phyloP scores from a whole-genome alignment of 768 basidiomycete genomes.

The Russula sp. region DNA sequence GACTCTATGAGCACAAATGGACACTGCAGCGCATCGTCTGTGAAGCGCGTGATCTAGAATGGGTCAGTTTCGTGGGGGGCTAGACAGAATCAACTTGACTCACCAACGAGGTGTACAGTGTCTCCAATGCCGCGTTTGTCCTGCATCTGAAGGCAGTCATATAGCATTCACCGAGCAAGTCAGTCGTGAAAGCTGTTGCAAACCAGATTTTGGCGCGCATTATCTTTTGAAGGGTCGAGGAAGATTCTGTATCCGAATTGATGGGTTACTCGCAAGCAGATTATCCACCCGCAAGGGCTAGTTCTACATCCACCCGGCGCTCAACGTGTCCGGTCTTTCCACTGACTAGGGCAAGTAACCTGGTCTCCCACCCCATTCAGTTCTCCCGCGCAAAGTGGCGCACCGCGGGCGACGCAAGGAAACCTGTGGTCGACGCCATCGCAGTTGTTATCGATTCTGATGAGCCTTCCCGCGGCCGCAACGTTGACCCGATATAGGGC shows the following conservation, averaged over 20 bases:
- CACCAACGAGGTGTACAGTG: constrained; percentile 79
- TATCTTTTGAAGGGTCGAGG: constrained; percentile 94
- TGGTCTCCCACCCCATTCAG: constrained; percentile 48
- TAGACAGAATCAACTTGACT: constrained; percentile 29
- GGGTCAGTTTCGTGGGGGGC: constrained; percentile 19
- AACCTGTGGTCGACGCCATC: constrained; percentile 26
- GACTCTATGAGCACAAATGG: constrained; percentile 86
- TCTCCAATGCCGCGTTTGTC: constrained; percentile 53
- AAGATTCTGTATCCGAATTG: constrained; percentile 93
- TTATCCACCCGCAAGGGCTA: constrained; percentile 36
- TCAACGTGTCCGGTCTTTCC: constrained; percentile 71
- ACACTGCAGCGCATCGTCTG: constrained; percentile 63
- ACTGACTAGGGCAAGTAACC: constrained; percentile 51
- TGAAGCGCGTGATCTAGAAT: constrained; percentile 61
- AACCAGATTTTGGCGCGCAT: constrained; percentile 77
- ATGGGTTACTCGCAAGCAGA: constrained; percentile 10
- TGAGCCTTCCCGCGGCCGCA: not conserved
- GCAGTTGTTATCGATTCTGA: not conserved
- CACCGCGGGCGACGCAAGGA: constrained; percentile 70
- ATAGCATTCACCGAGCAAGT: constrained; percentile 61
- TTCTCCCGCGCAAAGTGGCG: constrained; percentile 67
- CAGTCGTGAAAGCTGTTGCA: constrained; percentile 81
- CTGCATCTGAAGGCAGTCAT: constrained; percentile 63
- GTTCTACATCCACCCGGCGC: constrained; percentile 65
- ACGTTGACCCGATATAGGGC: not conserved